Evolutionary conservation across 768 basidiomycete species (phyloP), one percentile per base, ranked within the genome.

Genomic region (Hemileccinum rubropunctum): DNA sequence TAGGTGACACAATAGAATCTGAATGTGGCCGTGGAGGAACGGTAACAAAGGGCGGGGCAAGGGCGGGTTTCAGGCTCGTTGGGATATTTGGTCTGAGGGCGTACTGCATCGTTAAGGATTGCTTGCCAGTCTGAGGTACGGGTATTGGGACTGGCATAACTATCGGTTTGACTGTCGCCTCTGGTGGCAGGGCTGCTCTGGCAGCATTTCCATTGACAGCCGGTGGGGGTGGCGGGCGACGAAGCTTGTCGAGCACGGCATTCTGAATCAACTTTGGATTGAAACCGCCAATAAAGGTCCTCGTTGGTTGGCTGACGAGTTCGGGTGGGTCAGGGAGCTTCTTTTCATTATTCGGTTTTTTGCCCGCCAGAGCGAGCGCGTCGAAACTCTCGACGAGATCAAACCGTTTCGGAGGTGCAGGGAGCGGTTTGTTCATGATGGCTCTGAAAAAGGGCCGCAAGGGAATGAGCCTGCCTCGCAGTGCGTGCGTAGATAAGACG

Each of bases 201-300:
- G 23, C 23, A 23, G 23, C 23, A 23, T 23, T 23, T 23, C 23
- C 23, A 23, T n/a, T n/a, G n/a, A n/a, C n/a, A n/a, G n/a, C n/a
- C n/a, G n/a, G n/a, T n/a, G n/a, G n/a, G n/a, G 44, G 43, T 48
- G 42, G 23, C 9, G 60, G 45, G 32, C 45, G 52, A 33, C 46
- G 48, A 36, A 58, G 28, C 4, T 8, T 23, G 23, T 4, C 51
- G 42, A 50, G 56, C 3, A 33, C 39, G 8, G 28, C 15, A 13
- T 55, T 59, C n/a, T n/a, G n/a, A n/a, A n/a, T n/a, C 44, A 45
- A n/a, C 44, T 45, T 55, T 2, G 57, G 68, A 38, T 17, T 51
- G 58, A 83, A 84, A 27, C 81, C 80, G 15, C 79, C 81, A 28
- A 82, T 62, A 56, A 83, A 82, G 26, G 54, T 52, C 3, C 6